Conservation (phyloP, 2,329 filamentous ascomycete genomes). For the Thermoascus crustaceus region DNA sequence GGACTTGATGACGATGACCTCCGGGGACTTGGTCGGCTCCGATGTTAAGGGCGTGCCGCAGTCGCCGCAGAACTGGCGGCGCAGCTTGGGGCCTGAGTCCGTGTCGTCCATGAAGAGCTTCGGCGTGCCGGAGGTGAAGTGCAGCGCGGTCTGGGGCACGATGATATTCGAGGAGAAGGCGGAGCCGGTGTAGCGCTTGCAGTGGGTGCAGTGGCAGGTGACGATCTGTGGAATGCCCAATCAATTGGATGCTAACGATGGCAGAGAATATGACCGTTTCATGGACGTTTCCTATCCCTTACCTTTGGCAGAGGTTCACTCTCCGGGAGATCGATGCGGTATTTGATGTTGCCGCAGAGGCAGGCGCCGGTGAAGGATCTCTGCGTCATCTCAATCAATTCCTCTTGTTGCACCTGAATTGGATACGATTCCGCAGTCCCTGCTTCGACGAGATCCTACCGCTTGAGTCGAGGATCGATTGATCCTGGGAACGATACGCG, state of each 20-base stretch:
- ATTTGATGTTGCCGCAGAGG: conserved; percentile 10
- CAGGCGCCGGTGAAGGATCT: conserved; percentile 10
- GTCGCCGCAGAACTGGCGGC: conserved; percentile 15
- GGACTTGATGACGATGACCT: conserved; percentile 13
- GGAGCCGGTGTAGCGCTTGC: conserved; percentile 19
- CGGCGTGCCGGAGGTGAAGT: conserved; percentile 13
- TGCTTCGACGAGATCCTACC: too few relatives aligned
- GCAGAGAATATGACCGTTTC: too few relatives aligned
- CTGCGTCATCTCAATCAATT: conserved; percentile 7
- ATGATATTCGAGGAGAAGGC: conserved; percentile 18
- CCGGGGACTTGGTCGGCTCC: conserved; percentile 3
- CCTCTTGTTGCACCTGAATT: too few relatives aligned
- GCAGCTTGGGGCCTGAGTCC: conserved; percentile 9
- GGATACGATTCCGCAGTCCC: too few relatives aligned
- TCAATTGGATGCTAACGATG: background rate
- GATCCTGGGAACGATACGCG: too few relatives aligned
- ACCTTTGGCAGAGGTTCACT: conserved; percentile 13
- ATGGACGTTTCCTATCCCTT: background rate
- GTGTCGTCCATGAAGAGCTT: conserved; percentile 13
- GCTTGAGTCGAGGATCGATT: too few relatives aligned
- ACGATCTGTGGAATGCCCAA: conserved; percentile 8
- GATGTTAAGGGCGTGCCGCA: conserved; percentile 16
- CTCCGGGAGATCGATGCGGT: conserved; percentile 11
- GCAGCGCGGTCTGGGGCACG: conserved; percentile 8
- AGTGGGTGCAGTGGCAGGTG: conserved; percentile 18